Conservation (phyloP, 352 stramenopile genomes). For the Phytophthora rubi region DNA sequence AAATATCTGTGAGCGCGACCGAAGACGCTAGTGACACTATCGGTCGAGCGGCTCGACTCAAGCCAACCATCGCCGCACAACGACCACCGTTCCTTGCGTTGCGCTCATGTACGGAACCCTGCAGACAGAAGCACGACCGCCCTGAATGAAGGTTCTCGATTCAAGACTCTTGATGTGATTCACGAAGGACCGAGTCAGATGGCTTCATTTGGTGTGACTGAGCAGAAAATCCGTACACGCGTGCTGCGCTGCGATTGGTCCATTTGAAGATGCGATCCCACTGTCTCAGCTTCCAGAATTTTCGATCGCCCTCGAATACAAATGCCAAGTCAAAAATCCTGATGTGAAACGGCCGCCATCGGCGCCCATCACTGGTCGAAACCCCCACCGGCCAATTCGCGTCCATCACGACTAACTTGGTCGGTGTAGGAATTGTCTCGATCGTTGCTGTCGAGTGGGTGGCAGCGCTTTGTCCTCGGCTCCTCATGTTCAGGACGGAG, state of each 20-base stretch:
- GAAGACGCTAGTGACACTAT: too few relatives aligned
- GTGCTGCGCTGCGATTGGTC: slow-evolving; percentile 14
- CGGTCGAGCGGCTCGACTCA: too few relatives aligned
- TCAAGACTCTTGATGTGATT: too few relatives aligned
- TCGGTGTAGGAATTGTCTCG: slow-evolving; percentile 18
- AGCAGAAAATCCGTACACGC: slow-evolving; percentile 21
- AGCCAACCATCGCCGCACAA: too few relatives aligned
- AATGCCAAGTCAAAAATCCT: slow-evolving; percentile 8
- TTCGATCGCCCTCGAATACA: slow-evolving; percentile 3
- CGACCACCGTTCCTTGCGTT: too few relatives aligned
- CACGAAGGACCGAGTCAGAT: slow-evolving; percentile 1
- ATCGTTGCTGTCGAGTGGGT: slow-evolving; percentile 11
- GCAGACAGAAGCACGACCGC: too few relatives aligned
- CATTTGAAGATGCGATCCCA: not conserved
- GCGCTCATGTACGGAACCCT: too few relatives aligned
- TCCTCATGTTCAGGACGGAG: slow-evolving; percentile 3
- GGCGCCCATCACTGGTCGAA: not conserved
- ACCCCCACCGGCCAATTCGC: not conserved
- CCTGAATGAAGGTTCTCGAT: too few relatives aligned
- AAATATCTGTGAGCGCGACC: too few relatives aligned
- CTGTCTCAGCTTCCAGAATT: slow-evolving; percentile 8
- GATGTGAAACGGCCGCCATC: not conserved
- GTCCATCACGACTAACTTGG: slow-evolving; percentile 1
- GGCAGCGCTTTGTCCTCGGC: slow-evolving; percentile 9
- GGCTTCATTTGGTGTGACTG: slow-evolving; percentile 12